Evolutionary conservation across 805 yeast species (phyloP).

Genomic region (Yamadazyma tumulicola): DNA sequence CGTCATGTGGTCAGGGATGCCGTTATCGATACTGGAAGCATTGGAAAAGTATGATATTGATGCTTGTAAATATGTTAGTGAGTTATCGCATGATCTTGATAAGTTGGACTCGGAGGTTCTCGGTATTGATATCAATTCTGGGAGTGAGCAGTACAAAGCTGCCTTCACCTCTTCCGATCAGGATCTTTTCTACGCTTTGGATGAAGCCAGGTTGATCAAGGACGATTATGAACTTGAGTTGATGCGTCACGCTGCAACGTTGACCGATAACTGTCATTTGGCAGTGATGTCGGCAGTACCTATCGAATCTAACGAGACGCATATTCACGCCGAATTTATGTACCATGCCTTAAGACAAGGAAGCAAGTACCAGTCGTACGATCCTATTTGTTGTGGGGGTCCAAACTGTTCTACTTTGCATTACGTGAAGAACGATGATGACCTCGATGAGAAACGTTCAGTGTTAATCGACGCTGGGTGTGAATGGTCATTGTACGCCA

Average conservation of each 20-base stretch:
- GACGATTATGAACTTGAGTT: constrained; percentile 77
- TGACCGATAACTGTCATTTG: constrained; percentile 82
- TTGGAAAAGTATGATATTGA: constrained; percentile 70
- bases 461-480: constrained; percentile 95
- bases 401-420: constrained; percentile 88
- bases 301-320: constrained; percentile 82
- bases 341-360: constrained; percentile 95
- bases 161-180: constrained; percentile 41
- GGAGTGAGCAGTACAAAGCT: constrained; percentile 33
- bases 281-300: constrained; percentile 94
- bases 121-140: constrained; percentile 57
- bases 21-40: constrained; percentile 67
- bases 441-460: constrained; percentile 53
- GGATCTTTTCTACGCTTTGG: constrained; percentile 65
- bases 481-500: constrained; percentile 90
- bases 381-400: constrained; percentile 95
- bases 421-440: constrained; percentile 81
- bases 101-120: constrained; percentile 23
- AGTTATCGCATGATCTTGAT: constrained; percentile 38
- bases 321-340: constrained; percentile 91
- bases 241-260: constrained; percentile 75
- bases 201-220: constrained; percentile 82
- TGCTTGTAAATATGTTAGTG: constrained; percentile 62
- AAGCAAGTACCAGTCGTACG: constrained; percentile 82
- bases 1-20: constrained; percentile 95